Percentiles rank a stretch among this genome's conserved stretches.
These are phyloP conservation scores for Metarhizium robertsii DNA, from an alignment of 2,329 filamentous ascomycete species.

Conservation along the genomic window DNA sequence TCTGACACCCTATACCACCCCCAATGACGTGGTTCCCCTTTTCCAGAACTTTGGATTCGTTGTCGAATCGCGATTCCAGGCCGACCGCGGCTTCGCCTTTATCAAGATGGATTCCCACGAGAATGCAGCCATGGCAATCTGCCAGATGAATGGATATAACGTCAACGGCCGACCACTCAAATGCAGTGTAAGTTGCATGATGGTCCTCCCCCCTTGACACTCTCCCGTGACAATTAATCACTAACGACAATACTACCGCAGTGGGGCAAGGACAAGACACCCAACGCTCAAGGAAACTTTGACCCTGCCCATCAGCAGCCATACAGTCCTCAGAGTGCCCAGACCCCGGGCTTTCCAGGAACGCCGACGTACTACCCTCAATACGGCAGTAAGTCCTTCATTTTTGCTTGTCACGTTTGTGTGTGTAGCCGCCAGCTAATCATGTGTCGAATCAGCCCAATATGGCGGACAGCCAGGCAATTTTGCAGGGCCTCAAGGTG, in stretches of 20 bases:
- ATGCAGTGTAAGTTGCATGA: conserved; percentile 75
- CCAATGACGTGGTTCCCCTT: conserved; percentile 91
- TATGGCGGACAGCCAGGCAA: conserved; percentile 59
- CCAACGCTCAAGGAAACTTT: conserved; percentile 56
- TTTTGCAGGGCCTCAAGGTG: conserved; percentile 53
- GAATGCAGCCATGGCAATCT: conserved; percentile 97
- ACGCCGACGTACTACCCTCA: conserved; percentile 89
- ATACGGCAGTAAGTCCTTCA: conserved; percentile 64
- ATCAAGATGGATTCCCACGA: conserved; percentile 99
- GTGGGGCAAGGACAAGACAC: conserved; percentile 99
- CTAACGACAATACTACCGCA: conserved; percentile 27
- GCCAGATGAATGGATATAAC: conserved; percentile 94
- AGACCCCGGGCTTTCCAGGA: conserved; percentile 63
- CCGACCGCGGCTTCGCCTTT: conserved; percentile 94
- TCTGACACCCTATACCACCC: conserved; percentile 92
- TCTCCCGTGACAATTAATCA: background rate
- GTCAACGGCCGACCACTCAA: conserved; percentile 95
- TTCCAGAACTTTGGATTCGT: conserved; percentile 99
- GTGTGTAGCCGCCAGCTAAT: conserved; percentile 5
- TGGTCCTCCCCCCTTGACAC: conserved; percentile 7
- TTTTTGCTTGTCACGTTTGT: background rate
- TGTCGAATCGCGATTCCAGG: conserved; percentile 94
- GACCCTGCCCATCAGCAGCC: conserved; percentile 55
- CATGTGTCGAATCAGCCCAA: conserved; percentile 27
- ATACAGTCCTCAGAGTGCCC: conserved; percentile 65